Evolutionary conservation across 805 yeast species (phyloP), one percentile per base, ranked within the genome.

Genomic region (Ogataea sp.): DNA sequence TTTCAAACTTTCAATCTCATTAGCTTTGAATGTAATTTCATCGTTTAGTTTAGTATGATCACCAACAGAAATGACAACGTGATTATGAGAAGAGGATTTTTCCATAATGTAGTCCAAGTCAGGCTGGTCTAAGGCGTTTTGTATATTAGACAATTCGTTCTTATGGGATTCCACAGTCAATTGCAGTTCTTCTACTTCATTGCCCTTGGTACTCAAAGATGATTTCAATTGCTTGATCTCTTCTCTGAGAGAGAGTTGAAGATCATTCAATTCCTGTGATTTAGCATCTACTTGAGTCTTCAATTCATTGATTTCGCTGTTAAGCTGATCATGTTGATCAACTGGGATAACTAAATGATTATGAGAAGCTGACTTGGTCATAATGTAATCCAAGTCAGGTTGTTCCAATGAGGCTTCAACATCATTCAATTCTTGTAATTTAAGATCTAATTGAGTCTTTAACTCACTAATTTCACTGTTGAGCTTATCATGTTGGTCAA

Each of bases 51-150:
- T 20, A 7, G 39, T 42, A 36, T 52, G 53, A 5, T 39, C 51
- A 13, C 38, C 40, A 21, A 35, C 39, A 26, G 50, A 52, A 21
- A 60, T 41, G 36, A 52, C 43, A 6, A 45, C 43, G 21, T 55
- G 38, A 6, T 59, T 57, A 34, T 46, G 54, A 17, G 37, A 43
- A 11, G 45, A 26, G 4, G 70, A 62, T 32, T 56, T 56, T 9
- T 44, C 46, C 11, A 38, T 38, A 21, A 63, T 40, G 37, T 55
- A 55, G 10, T 52, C 59, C 17, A 53, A 41, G 3, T 59, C 45
- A 9, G 31, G 31, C 6, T n/a, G 17, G 5, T 30, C n/a, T 10
- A 30, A 17, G 7, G 7, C 4, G 3, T 6, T 6, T 18, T 30
- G 17, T 10, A 9, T 6, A 17, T 4, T 4, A 17, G 17, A 20